Percentiles rank a stretch among this genome's conserved stretches.
Conservation (phyloP, 306 rosid genomes). For the Dryas alaskensis region DNA sequence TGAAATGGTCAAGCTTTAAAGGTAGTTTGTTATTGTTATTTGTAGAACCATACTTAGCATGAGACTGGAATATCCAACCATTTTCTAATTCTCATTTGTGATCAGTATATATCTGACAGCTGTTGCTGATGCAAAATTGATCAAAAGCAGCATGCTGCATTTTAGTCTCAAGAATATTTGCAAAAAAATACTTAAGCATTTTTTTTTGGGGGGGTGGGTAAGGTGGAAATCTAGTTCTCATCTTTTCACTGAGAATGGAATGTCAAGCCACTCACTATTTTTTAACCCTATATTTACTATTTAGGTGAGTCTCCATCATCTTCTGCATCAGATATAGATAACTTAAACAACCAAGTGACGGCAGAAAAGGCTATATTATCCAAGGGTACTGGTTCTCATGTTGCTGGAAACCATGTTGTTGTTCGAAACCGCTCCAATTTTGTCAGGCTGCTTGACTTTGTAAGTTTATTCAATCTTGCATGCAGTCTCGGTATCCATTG, state of each 20-base stretch:
- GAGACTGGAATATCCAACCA: no score
- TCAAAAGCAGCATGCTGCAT: no score
- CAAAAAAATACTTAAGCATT: not conserved
- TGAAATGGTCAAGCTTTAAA: not conserved
- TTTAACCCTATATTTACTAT: conserved; percentile 17
- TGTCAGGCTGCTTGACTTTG: conserved; percentile 63
- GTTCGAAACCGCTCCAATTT: conserved; percentile 44
- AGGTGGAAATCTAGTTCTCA: conserved; percentile 2
- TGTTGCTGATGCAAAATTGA: no score
- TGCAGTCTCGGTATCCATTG: conserved; percentile 18
- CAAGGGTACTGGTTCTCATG: conserved; percentile 39
- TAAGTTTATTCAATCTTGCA: conserved; percentile 38
- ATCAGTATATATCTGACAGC: no score
- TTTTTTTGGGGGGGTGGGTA: not conserved
- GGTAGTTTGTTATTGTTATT: not conserved
- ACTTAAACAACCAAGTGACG: conserved; percentile 53
- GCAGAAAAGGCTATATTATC: conserved; percentile 46
- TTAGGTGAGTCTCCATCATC: conserved; percentile 77
- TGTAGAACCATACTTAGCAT: no score
- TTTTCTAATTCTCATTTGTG: no score
- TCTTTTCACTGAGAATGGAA: not conserved
- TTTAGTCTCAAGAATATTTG: not conserved
- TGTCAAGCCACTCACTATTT: conserved; percentile 3
- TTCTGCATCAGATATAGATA: conserved; percentile 77
- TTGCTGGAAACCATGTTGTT: conserved; percentile 50